Evolutionary conservation across 2,329 filamentous ascomycete species (phyloP).

Genomic region (Pseudogymnoascus verrucosus): DNA sequence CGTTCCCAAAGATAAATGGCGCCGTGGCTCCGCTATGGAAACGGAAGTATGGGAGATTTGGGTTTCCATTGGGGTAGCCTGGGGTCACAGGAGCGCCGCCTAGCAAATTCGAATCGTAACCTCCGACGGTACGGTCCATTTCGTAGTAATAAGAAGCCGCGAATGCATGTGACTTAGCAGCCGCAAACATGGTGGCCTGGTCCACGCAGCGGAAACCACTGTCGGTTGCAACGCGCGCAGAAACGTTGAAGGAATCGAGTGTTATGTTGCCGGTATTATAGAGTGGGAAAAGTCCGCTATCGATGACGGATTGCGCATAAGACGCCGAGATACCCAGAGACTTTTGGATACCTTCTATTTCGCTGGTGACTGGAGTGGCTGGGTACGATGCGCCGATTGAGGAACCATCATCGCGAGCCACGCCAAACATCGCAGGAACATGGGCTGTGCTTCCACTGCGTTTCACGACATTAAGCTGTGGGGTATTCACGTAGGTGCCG

Average conservation of each 20-base stretch:
- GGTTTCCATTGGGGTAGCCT: conserved; percentile 38
- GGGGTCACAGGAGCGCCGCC: conserved; percentile 35
- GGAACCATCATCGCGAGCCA: conserved; percentile 40
- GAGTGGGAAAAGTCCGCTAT: conserved; percentile 41
- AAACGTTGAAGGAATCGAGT: conserved; percentile 47
- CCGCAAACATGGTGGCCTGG: conserved; percentile 46
- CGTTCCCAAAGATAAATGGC: conserved; percentile 39
- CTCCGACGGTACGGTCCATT: conserved; percentile 39
- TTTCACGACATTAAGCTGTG: conserved; percentile 37
- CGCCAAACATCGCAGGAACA: conserved; percentile 45
- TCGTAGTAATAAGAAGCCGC: conserved; percentile 42
- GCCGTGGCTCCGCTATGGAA: conserved; percentile 41
- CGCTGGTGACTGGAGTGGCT: conserved; percentile 32
- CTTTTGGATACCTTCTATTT: conserved; percentile 35
- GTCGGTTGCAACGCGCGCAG: conserved; percentile 44
- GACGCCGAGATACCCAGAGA: conserved; percentile 39
- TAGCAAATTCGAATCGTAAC: conserved; percentile 44
- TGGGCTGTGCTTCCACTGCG: conserved; percentile 38
- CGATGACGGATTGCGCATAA: conserved; percentile 34
- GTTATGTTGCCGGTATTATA: conserved; percentile 42
- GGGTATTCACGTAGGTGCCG: conserved; percentile 41
- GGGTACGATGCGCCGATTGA: conserved; percentile 40
- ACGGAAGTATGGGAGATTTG: conserved; percentile 43
- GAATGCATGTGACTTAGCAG: conserved; percentile 32
- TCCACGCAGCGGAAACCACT: conserved; percentile 48